Conservation (phyloP, 148 eudicot genomes). For the Diospyros kaki region DNA sequence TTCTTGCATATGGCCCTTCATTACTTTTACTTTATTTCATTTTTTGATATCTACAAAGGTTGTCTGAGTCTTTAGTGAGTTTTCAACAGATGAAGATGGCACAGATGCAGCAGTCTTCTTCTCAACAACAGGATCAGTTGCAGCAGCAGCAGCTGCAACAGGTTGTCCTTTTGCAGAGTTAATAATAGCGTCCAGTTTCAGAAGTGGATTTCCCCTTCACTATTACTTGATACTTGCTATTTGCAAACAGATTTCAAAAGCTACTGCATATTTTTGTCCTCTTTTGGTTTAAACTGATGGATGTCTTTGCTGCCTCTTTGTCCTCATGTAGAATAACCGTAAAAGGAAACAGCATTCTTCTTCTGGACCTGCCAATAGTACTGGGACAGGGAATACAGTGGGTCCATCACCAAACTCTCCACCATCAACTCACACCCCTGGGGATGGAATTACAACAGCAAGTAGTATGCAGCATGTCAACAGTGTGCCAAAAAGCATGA, state of each 20-base stretch:
- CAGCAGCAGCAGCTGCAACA: constrained; percentile 89
- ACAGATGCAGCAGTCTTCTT: constrained; percentile 85
- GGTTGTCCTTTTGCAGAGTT: constrained; percentile 31
- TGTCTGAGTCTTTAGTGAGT: constrained; percentile 10
- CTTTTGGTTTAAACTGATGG: not conserved
- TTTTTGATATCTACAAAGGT: constrained; percentile 1
- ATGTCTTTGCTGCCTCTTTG: not conserved
- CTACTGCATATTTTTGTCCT: not conserved
- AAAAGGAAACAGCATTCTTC: constrained; percentile 94
- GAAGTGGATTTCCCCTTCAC: not conserved
- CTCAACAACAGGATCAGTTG: constrained; percentile 91
- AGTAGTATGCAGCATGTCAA: constrained; percentile 73
- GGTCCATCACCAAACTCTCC: constrained; percentile 97
- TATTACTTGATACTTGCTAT: not conserved
- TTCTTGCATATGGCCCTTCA: not conserved
- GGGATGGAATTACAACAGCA: constrained; percentile 74
- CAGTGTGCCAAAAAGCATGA: constrained; percentile 72
- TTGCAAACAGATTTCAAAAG: not conserved
- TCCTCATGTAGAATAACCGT: constrained; percentile 52
- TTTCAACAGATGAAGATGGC: constrained; percentile 76
- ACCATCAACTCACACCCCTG: constrained; percentile 93
- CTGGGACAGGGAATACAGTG: constrained; percentile 96
- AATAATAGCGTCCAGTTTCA: not conserved
- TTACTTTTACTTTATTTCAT: constrained; percentile 1
- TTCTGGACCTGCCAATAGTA: constrained; percentile 98